A percentile compares a stretch with the other conserved stretches of the same genome.
phyloP scores from a whole-genome alignment of 768 basidiomycete species.

The Boletus rubroflammeus region DNA sequence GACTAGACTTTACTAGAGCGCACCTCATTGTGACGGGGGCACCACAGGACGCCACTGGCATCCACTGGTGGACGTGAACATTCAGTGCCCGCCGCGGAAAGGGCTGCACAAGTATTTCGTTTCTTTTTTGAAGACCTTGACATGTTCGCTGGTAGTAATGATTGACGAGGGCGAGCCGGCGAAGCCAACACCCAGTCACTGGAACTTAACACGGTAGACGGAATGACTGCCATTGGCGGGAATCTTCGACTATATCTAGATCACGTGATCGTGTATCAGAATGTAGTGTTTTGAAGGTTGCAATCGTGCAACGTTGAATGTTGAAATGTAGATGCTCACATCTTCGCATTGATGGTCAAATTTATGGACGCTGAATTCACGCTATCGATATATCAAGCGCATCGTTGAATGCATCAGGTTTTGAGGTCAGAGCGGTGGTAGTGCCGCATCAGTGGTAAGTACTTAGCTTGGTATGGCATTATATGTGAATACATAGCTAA shows the following conservation, averaged over 20 bases:
- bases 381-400: background rate
- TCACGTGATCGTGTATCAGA: slow-evolving; percentile 8
- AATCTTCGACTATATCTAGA: background rate
- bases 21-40: slow-evolving; percentile 32
- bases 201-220: background rate
- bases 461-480: no score
- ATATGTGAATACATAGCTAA: no score
- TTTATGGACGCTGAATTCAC: background rate
- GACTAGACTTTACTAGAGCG: background rate
- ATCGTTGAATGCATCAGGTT: background rate
- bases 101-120: slow-evolving; percentile 15
- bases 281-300: no score
- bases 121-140: slow-evolving; percentile 8
- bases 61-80: slow-evolving; percentile 13
- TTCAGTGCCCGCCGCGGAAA: slow-evolving; percentile 9
- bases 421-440: background rate
- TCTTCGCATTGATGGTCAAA: background rate
- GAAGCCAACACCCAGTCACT: background rate
- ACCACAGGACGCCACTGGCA: slow-evolving; percentile 24
- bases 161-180: background rate
- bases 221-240: background rate
- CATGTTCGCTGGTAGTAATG: background rate
- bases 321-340: background rate
- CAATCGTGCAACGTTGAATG: no score
- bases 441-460: no score